Evolutionary conservation across 371 early-diverging fungal genomes (phyloP).

Genomic region (Apophysomyces variabilis): DNA sequence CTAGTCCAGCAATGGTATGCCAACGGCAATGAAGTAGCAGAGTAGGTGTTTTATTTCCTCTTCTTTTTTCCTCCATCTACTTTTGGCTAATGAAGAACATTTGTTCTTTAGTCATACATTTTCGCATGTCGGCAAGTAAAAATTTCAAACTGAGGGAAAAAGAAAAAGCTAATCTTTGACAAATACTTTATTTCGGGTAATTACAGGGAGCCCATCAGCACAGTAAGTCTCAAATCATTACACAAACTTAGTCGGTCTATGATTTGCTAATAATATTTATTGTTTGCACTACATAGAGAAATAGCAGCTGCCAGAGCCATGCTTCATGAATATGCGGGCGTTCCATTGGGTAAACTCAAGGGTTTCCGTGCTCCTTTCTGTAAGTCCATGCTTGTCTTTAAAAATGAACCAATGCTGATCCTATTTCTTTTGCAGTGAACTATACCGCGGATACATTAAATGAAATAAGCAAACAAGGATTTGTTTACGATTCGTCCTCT

Average conservation of each 20-base stretch:
- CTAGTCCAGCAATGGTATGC: constrained; percentile 76
- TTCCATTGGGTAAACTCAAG: constrained; percentile 67
- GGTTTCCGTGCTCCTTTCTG: constrained; percentile 78
- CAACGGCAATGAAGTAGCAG: constrained; percentile 72
- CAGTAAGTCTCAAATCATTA: constrained; percentile 34
- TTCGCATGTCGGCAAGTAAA: constrained; percentile 58
- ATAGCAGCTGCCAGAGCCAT: constrained; percentile 60
- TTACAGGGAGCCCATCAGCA: constrained; percentile 38
- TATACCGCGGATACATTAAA: constrained; percentile 63
- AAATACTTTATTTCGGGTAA: constrained; percentile 15
- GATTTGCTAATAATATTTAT: background rate
- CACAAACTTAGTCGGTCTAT: background rate
- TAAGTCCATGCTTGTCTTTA: constrained; percentile 25
- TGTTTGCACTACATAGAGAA: constrained; percentile 45
- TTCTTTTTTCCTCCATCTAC: too few relatives aligned
- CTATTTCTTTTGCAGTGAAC: constrained; percentile 44
- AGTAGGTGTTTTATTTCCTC: constrained; percentile 36
- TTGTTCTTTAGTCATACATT: constrained; percentile 60
- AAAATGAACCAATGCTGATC: background rate
- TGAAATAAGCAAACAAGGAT: constrained; percentile 61
- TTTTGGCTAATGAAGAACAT: background rate
- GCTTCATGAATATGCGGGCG: constrained; percentile 65
- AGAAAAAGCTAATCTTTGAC: background rate
- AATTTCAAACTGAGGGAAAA: background rate
- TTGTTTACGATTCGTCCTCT: constrained; percentile 70